Base-by-base conservation (phyloP, 345 rosid species). In the Salix dunnii region DNA sequence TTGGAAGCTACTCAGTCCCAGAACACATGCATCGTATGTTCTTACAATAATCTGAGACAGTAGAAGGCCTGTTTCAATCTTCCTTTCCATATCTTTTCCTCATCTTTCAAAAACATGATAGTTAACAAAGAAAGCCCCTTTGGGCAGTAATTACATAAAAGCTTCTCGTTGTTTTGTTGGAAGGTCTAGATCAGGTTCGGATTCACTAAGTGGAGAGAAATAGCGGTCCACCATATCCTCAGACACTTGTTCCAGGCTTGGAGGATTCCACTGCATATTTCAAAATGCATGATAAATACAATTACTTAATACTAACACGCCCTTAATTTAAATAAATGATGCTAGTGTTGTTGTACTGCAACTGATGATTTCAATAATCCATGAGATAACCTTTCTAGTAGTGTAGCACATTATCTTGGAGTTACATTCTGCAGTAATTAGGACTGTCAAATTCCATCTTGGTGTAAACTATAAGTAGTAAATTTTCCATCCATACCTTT, bases 121-220 rank as follows among this genome's bases (percentile, higher is more conserved):
- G 42, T 38, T 16, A 6, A 72, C 17, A 12, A 31, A 7, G 25
- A 35, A 42, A 58, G 10, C 10, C 61, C 33, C 2, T 31, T 70
- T 46, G 35, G 14, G 31, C 6, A 3, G 23, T 7, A 14, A 58
- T 49, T 68, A 69, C 4, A 71, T 65, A 75, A 89, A 91, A 51
- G 91, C 91, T 87, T 91, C 99, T 79, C 99, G 87, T 71, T 82
- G 81, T 82, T 90, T 83, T n/a, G 90, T 90, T 27, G 98, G 98
- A 69, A 96, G 92, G 70, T 85, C 89, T 18, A 94, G 90, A 78
- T 88, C 94, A 23, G 97, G 90, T 75, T 92, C 97, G 7, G 80
- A 49, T 73, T 75, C 89, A 70, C 84, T 76, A 7, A 90, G 85
- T 6, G 90, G 91, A 35, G 83, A 76, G 75, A 94, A 94, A 81